phyloP scores from a whole-genome alignment of 192 early-diverging fungal genomes.

The Bifiguratus adelaidae region DNA sequence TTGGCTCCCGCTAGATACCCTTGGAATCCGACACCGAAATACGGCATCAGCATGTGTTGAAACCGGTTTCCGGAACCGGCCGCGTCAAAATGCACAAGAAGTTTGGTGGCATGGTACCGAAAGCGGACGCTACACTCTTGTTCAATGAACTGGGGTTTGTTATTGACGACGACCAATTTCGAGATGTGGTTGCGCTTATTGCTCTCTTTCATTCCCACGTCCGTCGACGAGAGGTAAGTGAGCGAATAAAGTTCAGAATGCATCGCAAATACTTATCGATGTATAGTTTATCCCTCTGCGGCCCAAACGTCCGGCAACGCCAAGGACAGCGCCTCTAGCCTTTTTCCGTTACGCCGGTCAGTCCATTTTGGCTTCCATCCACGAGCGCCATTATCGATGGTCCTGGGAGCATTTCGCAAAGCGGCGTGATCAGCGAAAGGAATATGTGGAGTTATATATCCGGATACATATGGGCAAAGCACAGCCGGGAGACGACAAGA shows the following conservation, averaged over 20 bases:
- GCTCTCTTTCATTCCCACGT: constrained; percentile 75
- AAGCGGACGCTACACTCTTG: constrained; percentile 53
- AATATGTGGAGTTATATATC: constrained; percentile 71
- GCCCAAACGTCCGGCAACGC: constrained; percentile 75
- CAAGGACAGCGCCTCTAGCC: constrained; percentile 69
- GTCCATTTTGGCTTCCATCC: constrained; percentile 79
- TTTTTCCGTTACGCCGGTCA: constrained; percentile 75
- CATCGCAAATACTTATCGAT: too few relatives aligned
- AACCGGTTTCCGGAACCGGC: constrained; percentile 86
- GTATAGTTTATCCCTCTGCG: too few relatives aligned
- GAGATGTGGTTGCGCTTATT: constrained; percentile 65
- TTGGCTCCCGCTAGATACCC: constrained; percentile 36
- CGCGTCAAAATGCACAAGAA: constrained; percentile 65
- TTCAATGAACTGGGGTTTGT: constrained; percentile 92
- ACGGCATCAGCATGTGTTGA: constrained; percentile 76
- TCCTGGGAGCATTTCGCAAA: constrained; percentile 76
- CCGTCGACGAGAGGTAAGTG: constrained; percentile 53
- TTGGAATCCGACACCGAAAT: constrained; percentile 40
- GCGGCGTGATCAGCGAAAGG: constrained; percentile 67
- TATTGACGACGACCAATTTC: constrained; percentile 84
- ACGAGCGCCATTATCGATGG: constrained; percentile 72
- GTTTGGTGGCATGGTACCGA: constrained; percentile 37
- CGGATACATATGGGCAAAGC: constrained; percentile 34
- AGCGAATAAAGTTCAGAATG: too few relatives aligned
- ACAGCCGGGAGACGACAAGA: constrained; percentile 28